Evolutionary conservation across 2,329 filamentous ascomycete genomes (phyloP), one percentile per base, ranked within the genome.

Genomic region (Calonectria ilicicola): DNA sequence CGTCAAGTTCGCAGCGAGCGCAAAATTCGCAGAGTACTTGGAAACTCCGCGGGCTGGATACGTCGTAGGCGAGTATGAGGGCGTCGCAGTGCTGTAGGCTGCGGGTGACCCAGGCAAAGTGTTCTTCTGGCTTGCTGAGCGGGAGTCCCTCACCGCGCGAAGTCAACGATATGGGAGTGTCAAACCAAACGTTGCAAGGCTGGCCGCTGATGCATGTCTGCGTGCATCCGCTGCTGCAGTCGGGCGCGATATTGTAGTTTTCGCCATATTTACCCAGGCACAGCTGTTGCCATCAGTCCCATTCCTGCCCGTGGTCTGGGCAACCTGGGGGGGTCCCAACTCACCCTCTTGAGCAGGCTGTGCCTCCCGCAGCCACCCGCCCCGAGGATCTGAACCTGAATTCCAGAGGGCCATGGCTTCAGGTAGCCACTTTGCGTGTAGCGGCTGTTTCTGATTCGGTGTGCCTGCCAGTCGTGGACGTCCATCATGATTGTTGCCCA

Each of bases 401-500:
- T 70, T 35, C 70, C 67, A 71, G 67, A 76, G 15, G 77, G 75
- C 62, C 65, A 65, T 17, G 68, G 71, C 72, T 68, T 75, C 21
- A 53, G 49, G 23, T 63, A 58, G 47, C 66, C 71, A 26, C 74
- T 69, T 15, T 75, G 71, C 23, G 49, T 40, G 23, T 75, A 76
- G 19, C 74, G 70, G 42, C 70, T 72, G 65, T 72, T 75, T 14
- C 73, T 38, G 63, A 76, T 70, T 4, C 74, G 44, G 23, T 67
- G 72, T 12, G 74, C 71, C 32, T 76, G 74, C 74, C 74, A 74
- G 64, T 75, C 69, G 60, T 76, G 62, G 29, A 75, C 46, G 19
- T 76, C 69, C 74, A 75, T 76, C 17, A 56, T 65, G 67, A 21
- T 64, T 62, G 42, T 56, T 67, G 49, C 38, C 26, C 49, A 35